Base-by-base conservation (phyloP, 75 land plant genomes). In the Sequoiadendron giganteum region DNA sequence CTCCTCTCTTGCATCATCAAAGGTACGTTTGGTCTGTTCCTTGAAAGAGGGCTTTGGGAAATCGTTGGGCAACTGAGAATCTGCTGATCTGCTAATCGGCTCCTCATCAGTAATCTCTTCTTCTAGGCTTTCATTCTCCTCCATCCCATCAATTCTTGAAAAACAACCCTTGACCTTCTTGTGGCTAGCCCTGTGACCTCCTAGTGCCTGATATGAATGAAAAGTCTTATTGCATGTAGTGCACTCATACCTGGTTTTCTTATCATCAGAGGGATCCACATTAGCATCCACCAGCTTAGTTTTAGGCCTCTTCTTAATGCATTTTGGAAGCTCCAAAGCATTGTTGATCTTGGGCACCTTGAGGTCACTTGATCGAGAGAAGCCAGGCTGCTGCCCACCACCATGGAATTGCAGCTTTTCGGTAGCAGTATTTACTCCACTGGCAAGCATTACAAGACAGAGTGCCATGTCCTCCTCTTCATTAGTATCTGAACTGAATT, bases 121-220 rank as follows among this genome's bases (percentile, higher is more conserved):
- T 43, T 85, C 47, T 34, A 52, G 5, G 80, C 86, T 58, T 36
- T 85, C 86, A 19, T 56, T 39, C 73, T 85, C 86, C 30, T 49
- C 86, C 28, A 86, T 90, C 87, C 32, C 77, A 75, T 82, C 84
- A 28, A 82, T 45, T 54, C 48, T 45, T 82, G 84, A 82, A n/a
- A 86, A 86, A 40, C 86, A 86, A 30, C 86, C 86, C 54, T 87
- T 87, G 36, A 82, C 54, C 85, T 89, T 92, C 88, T 91, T 88
- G 86, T 93, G 95, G 43, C 95, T 90, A 30, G 94, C 91, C 77
- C 94, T 84, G 87, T 94, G 95, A 34, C 95, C 95, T 10, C 95
- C 95, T 14, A 94, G 91, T 3, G 95, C 95, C 88, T 94, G 95
- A 72, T 90, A 92, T 4, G 95, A 91, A 19, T 88, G 89, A 88